These are phyloP conservation scores for Camellia sinensis DNA, from an alignment of 148 eudicot species.

Conservation along the genomic window DNA sequence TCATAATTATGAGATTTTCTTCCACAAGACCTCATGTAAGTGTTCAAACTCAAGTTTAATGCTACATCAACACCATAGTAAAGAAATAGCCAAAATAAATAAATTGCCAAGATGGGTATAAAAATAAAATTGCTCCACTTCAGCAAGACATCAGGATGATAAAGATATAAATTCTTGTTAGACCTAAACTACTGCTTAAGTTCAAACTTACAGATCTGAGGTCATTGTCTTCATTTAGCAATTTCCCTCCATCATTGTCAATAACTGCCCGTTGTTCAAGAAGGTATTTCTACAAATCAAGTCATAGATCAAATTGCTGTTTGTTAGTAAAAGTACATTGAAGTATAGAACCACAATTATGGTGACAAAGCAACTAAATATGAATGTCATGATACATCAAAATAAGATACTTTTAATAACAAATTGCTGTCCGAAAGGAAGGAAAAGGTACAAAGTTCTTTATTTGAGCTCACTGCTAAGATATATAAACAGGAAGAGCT, in stretches of 20 bases:
- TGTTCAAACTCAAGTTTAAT: not conserved
- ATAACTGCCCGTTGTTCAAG: slow-evolving; percentile 84
- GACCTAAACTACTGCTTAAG: not conserved
- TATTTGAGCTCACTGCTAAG: not conserved
- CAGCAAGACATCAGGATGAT: not conserved
- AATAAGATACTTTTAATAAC: not conserved
- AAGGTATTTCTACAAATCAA: slow-evolving; percentile 67
- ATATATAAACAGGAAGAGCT: not conserved
- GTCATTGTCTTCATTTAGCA: slow-evolving; percentile 91
- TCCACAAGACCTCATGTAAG: not conserved
- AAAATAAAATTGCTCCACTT: not conserved
- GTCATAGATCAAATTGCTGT: slow-evolving; percentile 10
- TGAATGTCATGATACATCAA: not conserved
- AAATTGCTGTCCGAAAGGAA: not conserved
- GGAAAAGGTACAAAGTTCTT: not conserved
- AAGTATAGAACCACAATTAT: not conserved
- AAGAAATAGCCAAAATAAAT: not conserved
- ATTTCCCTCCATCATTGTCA: slow-evolving; percentile 79
- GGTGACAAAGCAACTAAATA: not conserved
- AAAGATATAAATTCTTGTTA: not conserved
- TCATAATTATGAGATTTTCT: not conserved
- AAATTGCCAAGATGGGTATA: not conserved
- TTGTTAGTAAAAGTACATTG: not conserved
- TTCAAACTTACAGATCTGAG: slow-evolving; percentile 72
- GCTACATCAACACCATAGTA: not conserved